These are phyloP conservation scores for Pholiota microspora DNA, from an alignment of 768 basidiomycete species.

Conservation along the genomic window DNA sequence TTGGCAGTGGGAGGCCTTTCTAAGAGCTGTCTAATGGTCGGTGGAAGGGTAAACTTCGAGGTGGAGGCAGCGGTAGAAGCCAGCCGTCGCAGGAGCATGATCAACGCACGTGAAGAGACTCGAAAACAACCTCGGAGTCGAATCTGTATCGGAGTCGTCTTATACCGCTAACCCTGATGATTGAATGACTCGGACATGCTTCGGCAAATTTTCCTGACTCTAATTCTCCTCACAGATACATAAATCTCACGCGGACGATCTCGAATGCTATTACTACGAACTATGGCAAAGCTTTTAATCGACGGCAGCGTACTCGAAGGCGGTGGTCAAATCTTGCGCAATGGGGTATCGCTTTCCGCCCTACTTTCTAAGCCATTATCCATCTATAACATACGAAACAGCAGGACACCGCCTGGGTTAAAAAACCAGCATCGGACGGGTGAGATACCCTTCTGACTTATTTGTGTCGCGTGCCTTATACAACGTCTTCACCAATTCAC, in stretches of 20 bases:
- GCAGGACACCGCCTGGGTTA: constrained; percentile 60
- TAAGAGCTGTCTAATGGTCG: constrained; percentile 31
- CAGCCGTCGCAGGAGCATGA: constrained; percentile 24
- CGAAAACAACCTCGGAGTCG: no score
- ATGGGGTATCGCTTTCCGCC: constrained; percentile 63
- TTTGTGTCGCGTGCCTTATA: no score
- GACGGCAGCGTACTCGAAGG: constrained; percentile 55
- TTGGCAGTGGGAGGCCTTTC: constrained; percentile 6
- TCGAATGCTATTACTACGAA: constrained; percentile 17
- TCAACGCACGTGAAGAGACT: constrained; percentile 12
- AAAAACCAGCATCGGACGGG: constrained; percentile 75
- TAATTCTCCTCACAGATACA: not conserved
- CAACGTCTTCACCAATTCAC: not conserved
- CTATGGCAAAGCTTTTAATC: constrained; percentile 29
- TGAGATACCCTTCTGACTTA: constrained; percentile 35
- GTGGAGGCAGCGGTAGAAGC: constrained; percentile 17
- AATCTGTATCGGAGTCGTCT: not conserved
- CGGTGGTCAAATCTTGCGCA: constrained; percentile 75
- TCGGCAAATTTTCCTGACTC: no score
- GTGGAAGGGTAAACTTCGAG: constrained; percentile 24
- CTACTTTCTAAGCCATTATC: constrained; percentile 58
- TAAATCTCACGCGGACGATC: not conserved
- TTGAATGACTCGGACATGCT: not conserved
- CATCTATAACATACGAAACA: constrained; percentile 59
- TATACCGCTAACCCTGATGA: not conserved